These are phyloP conservation scores for Isoetes taiwanensis DNA, from an alignment of 75 land plant species.

Conservation along the genomic window DNA sequence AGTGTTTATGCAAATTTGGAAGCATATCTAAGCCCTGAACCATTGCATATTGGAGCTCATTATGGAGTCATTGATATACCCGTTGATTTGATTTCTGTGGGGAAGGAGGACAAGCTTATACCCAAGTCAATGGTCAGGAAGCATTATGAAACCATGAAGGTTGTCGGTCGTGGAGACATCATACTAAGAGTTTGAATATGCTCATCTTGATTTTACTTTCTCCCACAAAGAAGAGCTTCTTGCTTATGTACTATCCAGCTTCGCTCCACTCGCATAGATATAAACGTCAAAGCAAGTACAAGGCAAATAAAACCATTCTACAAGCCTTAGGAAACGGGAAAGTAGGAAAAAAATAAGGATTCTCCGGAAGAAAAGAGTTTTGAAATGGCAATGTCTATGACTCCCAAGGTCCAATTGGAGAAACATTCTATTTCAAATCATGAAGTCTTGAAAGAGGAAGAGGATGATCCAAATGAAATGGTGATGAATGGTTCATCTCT, in stretches of 20 bases:
- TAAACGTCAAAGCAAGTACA: too few relatives aligned
- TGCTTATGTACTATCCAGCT: conserved; percentile 46
- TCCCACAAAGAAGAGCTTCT: conserved; percentile 62
- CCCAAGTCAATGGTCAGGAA: conserved; percentile 72
- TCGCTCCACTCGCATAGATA: too few relatives aligned
- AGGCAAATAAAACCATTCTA: too few relatives aligned
- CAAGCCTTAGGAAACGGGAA: too few relatives aligned
- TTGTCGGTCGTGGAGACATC: conserved; percentile 51
- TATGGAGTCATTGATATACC: conserved; percentile 81
- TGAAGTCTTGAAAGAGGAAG: too few relatives aligned
- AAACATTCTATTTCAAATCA: too few relatives aligned
- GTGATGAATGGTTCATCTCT: too few relatives aligned
- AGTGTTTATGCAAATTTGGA: conserved; percentile 44
- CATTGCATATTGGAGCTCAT: conserved; percentile 58
- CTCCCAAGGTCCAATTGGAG: too few relatives aligned
- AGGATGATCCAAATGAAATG: too few relatives aligned
- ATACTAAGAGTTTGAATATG: conserved; percentile 82
- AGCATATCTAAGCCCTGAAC: conserved; percentile 58
- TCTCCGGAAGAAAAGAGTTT: too few relatives aligned
- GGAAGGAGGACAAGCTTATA: conserved; percentile 62
- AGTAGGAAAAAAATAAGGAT: too few relatives aligned
- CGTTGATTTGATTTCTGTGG: conserved; percentile 81
- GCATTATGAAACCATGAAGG: conserved; percentile 62
- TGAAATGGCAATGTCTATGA: too few relatives aligned
- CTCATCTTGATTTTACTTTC: conserved; percentile 57